A percentile compares a stretch with the other conserved stretches of the same genome.
Conservation (phyloP, 2,329 filamentous ascomycete genomes). For the Xylariaceae sp. region DNA sequence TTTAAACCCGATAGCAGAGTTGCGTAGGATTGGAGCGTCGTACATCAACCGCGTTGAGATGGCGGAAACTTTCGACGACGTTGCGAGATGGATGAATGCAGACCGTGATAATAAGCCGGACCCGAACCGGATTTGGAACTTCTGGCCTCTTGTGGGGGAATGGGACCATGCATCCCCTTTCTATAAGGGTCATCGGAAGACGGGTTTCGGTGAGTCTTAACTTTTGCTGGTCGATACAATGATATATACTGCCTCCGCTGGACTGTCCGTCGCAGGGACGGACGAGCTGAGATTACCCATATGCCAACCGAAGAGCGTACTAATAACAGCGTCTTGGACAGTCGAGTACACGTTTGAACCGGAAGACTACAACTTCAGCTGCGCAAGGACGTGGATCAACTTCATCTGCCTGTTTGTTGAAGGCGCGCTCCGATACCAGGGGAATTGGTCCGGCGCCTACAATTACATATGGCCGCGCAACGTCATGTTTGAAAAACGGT, state of each 20-base stretch:
- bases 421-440: neutral
- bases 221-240: too few species aligned
- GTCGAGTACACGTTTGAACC: slow-evolving; percentile 4
- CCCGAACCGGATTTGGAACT: slow-evolving; percentile 3
- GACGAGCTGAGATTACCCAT: too few species aligned
- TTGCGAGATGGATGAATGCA: neutral
- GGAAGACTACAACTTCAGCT: neutral
- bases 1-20: neutral
- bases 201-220: neutral
- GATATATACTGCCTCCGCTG: too few species aligned
- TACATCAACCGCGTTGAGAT: neutral
- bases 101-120: too few species aligned
- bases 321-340: neutral
- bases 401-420: slow-evolving; percentile 6
- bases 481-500: neutral
- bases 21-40: neutral
- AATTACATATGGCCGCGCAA: neutral
- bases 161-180: neutral
- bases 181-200: neutral
- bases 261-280: too few species aligned
- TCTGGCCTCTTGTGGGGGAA: slow-evolving; percentile 1
- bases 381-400: neutral
- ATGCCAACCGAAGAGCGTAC: neutral
- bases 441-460: too few species aligned
- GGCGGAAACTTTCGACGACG: neutral